These are phyloP conservation scores for Pichia sp. DNA, from an alignment of 1,139 yeast genomes.

Conservation along the genomic window DNA sequence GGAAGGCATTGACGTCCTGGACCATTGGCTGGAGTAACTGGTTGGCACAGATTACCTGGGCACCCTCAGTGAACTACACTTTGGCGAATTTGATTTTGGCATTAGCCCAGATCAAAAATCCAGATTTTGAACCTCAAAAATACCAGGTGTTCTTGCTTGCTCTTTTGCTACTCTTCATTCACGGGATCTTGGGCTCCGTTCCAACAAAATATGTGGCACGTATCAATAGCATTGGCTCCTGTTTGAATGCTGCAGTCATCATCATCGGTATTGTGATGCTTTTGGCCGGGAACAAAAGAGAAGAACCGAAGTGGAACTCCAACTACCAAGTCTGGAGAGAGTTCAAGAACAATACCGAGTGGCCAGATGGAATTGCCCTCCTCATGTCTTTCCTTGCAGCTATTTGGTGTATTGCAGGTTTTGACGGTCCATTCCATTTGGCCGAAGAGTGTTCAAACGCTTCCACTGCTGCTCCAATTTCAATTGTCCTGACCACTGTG, in stretches of 20 bases:
- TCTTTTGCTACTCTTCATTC: conserved; percentile 47
- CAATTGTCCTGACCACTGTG: conserved; percentile 62
- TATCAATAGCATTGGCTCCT: conserved; percentile 53
- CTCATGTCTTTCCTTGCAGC: conserved; percentile 60
- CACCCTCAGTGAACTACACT: conserved; percentile 61
- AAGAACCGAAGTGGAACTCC: conserved; percentile 45
- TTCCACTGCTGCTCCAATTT: conserved; percentile 52
- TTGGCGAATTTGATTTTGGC: conserved; percentile 61
- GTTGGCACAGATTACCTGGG: conserved; percentile 50
- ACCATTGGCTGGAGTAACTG: conserved; percentile 57
- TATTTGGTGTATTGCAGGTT: conserved; percentile 75
- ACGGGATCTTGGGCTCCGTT: conserved; percentile 47
- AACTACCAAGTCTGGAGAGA: conserved; percentile 51
- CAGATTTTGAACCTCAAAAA: conserved; percentile 38
- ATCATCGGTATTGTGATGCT: conserved; percentile 54
- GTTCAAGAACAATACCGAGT: conserved; percentile 57
- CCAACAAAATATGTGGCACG: conserved; percentile 55
- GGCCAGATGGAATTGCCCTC: conserved; percentile 61
- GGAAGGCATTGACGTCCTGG: conserved; percentile 55
- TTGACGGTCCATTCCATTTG: conserved; percentile 69
- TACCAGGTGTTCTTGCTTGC: conserved; percentile 52
- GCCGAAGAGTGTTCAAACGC: conserved; percentile 72
- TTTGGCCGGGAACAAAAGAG: conserved; percentile 50
- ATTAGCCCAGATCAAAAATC: conserved; percentile 36
- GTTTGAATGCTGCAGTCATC: conserved; percentile 48